phyloP scores from a whole-genome alignment of 1,139 yeast species.

The Suhomyces bokatorum region DNA sequence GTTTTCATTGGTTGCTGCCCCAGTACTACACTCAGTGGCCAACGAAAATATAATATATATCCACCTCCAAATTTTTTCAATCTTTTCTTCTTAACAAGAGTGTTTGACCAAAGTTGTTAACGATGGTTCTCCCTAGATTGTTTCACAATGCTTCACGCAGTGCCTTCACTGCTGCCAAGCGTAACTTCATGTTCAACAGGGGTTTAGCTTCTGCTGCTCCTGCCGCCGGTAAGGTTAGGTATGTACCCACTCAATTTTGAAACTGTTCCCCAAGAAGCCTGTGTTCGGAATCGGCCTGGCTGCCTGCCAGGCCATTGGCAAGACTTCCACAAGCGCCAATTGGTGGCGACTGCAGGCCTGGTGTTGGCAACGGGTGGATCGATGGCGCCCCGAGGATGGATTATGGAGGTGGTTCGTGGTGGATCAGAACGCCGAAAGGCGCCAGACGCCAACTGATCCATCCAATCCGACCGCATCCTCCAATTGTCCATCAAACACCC shows the following conservation, averaged over 20 bases:
- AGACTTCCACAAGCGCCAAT: not conserved
- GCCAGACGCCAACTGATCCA: not conserved
- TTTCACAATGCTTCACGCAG: constrained; percentile 86
- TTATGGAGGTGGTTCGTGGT: not conserved
- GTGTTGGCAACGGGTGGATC: not conserved
- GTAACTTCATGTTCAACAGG: constrained; percentile 74
- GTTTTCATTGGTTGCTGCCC: constrained; percentile 10
- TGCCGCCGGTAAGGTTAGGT: constrained; percentile 87
- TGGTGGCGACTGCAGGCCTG: not conserved
- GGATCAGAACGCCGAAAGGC: not conserved
- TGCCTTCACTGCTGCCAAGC: constrained; percentile 89
- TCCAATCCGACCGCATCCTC: not conserved
- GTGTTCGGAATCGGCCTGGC: not conserved
- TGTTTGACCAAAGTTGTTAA: constrained; percentile 25
- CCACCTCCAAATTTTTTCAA: constrained; percentile 13
- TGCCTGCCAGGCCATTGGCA: too few species aligned
- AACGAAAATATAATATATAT: constrained; percentile 13
- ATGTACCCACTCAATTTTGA: constrained; percentile 39
- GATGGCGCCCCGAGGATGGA: not conserved
- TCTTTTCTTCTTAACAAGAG: constrained; percentile 12
- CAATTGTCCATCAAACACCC: not conserved
- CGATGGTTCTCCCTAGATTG: constrained; percentile 86
- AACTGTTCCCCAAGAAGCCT: not conserved
- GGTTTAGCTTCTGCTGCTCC: constrained; percentile 88
- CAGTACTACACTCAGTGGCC: constrained; percentile 9